phyloP scores from a whole-genome alignment of 1,284 basidiomycete genomes.

The Malassezia equina region DNA sequence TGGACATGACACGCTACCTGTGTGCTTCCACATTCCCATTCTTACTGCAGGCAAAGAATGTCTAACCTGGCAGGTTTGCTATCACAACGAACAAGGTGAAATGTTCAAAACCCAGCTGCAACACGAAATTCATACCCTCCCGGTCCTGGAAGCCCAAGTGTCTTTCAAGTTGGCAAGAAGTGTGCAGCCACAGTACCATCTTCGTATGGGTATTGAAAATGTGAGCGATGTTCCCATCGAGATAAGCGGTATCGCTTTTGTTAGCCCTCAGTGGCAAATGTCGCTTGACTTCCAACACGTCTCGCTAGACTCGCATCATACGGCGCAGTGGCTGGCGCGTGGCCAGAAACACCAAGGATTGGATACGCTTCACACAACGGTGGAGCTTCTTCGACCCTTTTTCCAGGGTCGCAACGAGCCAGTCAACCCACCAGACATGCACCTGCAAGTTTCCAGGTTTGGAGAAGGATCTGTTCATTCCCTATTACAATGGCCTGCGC shows the following conservation, averaged over 20 bases:
- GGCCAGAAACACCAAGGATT: neutral
- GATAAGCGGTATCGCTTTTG: neutral
- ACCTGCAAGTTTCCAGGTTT: neutral
- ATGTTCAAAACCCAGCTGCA: neutral
- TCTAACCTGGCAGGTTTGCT: slow-evolving; percentile 7
- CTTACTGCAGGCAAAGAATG: neutral
- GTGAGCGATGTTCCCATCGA: neutral
- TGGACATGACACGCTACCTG: neutral
- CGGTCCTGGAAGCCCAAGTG: neutral
- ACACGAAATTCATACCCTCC: neutral
- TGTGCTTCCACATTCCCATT: neutral
- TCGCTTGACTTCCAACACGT: neutral
- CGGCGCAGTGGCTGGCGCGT: neutral
- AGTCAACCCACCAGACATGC: neutral
- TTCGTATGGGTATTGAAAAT: neutral
- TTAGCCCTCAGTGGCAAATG: slow-evolving; percentile 2
- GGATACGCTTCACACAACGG: neutral
- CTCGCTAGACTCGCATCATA: neutral
- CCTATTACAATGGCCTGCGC: neutral
- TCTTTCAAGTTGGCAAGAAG: neutral
- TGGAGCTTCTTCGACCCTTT: neutral
- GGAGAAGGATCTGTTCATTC: neutral
- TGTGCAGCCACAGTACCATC: neutral
- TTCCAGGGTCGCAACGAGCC: neutral
- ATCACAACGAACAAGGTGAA: neutral